A percentile compares a stretch with the other conserved stretches of the same genome.
Evolutionary conservation across 208 protist genomes (phyloP).

Genomic region (Spongospora subterranea): DNA sequence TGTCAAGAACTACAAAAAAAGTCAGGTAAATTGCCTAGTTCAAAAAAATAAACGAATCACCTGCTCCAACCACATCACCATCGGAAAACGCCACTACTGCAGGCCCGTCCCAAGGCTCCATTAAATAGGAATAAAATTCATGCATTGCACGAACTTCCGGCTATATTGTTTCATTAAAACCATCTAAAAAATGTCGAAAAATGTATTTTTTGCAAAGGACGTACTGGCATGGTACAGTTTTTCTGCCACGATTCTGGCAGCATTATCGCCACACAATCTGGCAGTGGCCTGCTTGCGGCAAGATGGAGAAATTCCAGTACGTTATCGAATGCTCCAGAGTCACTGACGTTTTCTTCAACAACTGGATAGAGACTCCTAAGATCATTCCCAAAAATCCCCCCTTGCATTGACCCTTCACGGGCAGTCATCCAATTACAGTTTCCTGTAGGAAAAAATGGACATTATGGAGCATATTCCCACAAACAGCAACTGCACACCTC

Average conservation of each 20-base stretch:
- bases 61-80: conserved; percentile 74
- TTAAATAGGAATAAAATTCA: conserved; percentile 75
- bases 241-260: conserved; percentile 82
- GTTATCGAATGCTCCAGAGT: conserved; percentile 80
- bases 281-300: conserved; percentile 62
- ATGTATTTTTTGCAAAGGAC: too few relatives aligned
- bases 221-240: conserved; percentile 58
- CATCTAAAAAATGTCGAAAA: conserved; percentile 20
- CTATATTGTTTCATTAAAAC: neutral
- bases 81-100: conserved; percentile 82
- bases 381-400: neutral
- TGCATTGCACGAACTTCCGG: conserved; percentile 73
- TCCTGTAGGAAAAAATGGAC: neutral
- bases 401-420: conserved; percentile 73
- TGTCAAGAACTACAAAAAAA: conserved; percentile 74
- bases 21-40: neutral
- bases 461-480: neutral
- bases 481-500: conserved; percentile 57
- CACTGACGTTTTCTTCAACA: conserved; percentile 72
- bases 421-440: conserved; percentile 82
- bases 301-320: conserved; percentile 74
- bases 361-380: conserved; percentile 71
- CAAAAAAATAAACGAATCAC: conserved; percentile 1
- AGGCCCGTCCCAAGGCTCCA: conserved; percentile 85
- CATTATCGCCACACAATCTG: conserved; percentile 77